A percentile compares a stretch with the other conserved stretches of the same genome.
phyloP scores from a whole-genome alignment of 2,329 filamentous ascomycete genomes.

The Stagonosporopsis chrysanthemi region DNA sequence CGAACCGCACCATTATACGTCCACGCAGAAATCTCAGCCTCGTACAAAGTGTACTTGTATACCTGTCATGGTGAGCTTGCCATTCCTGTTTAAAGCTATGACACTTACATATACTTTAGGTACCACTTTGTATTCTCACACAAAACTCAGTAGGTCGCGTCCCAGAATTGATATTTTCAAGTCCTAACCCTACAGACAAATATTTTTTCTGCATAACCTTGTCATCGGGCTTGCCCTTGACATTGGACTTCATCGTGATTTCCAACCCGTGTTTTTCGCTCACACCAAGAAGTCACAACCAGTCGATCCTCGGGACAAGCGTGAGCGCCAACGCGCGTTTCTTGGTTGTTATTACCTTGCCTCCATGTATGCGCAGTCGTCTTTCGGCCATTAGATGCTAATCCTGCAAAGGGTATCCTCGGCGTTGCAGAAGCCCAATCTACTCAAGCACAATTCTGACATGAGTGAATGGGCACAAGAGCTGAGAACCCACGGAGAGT shows the following conservation, averaged over 20 bases:
- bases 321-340: slow-evolving; percentile 41
- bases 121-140: slow-evolving; percentile 48
- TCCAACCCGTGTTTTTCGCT: slow-evolving; percentile 22
- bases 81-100: background rate
- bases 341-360: slow-evolving; percentile 47
- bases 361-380: slow-evolving; percentile 33
- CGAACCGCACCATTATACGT: slow-evolving; percentile 41
- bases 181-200: slow-evolving; percentile 16
- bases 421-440: slow-evolving; percentile 42
- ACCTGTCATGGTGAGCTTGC: slow-evolving; percentile 40
- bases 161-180: background rate
- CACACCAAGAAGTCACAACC: slow-evolving; percentile 10
- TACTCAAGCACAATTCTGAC: slow-evolving; percentile 38
- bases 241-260: slow-evolving; percentile 37
- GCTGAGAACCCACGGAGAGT: slow-evolving; percentile 33
- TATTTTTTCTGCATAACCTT: slow-evolving; percentile 43
- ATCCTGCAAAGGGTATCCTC: slow-evolving; percentile 33
- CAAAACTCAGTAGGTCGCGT: slow-evolving; percentile 39
- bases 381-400: background rate
- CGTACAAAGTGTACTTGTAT: slow-evolving; percentile 45
- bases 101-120: slow-evolving; percentile 25
- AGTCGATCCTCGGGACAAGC: slow-evolving; percentile 27
- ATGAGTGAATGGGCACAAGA: slow-evolving; percentile 39
- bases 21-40: slow-evolving; percentile 40
- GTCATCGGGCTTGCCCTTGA: slow-evolving; percentile 43